phyloP scores from a whole-genome alignment of 805 yeast species.

The Teunomyces kruisii region DNA sequence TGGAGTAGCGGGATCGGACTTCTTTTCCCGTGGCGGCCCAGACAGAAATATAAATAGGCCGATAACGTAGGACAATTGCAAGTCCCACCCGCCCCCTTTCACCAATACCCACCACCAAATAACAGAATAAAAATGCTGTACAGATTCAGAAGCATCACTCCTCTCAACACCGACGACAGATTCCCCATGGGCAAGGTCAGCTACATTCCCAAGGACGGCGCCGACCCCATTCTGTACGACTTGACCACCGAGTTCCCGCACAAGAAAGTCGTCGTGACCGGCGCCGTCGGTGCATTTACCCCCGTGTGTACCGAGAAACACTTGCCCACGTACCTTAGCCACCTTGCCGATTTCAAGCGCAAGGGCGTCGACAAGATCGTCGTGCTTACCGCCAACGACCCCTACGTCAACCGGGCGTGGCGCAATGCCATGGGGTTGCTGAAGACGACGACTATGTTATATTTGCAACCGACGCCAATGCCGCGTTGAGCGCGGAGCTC shows the following conservation, averaged over 20 bases:
- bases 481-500: conserved; percentile 9
- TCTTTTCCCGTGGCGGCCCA: not conserved
- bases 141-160: conserved; percentile 4
- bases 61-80: too few relatives aligned
- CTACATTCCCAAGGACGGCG: conserved; percentile 5
- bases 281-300: conserved; percentile 12
- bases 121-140: too few relatives aligned
- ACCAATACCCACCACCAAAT: too few relatives aligned
- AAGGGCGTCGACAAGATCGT: conserved; percentile 14
- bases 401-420: conserved; percentile 12
- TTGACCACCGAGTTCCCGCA: conserved; percentile 23
- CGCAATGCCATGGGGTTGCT: conserved; percentile 9
- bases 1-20: conserved; percentile 2
- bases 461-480: conserved; percentile 15
- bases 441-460: conserved; percentile 13
- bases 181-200: conserved; percentile 20
- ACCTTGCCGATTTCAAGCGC: conserved; percentile 12
- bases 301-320: conserved; percentile 10
- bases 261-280: conserved; percentile 12
- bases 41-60: not conserved
- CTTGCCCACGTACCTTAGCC: conserved; percentile 12
- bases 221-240: conserved; percentile 20
- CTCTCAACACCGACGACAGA: conserved; percentile 14
- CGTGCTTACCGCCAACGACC: conserved; percentile 13
- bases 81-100: too few relatives aligned